These are phyloP conservation scores for Letharia lupina DNA, from an alignment of 495 filamentous ascomycete species.

Conservation along the genomic window DNA sequence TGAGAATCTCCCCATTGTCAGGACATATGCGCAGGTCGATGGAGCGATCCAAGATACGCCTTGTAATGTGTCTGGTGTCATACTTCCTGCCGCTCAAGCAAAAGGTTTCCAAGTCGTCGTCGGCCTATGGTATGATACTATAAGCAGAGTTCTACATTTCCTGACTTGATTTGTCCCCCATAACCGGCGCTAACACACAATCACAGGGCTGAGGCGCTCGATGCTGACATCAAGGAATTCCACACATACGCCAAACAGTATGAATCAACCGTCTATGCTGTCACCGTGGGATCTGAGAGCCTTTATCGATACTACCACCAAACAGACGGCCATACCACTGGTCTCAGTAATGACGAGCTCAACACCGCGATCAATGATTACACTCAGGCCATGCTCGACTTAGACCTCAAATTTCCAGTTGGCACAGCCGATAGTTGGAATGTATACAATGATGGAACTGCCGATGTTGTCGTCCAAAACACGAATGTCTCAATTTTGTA, in stretches of 20 bases:
- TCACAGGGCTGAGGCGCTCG: constrained; percentile 61
- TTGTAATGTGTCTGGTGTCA: constrained; percentile 57
- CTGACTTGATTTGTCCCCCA: neutral
- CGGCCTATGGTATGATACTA: constrained; percentile 57
- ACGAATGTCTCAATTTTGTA: constrained; percentile 60
- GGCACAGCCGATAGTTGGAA: constrained; percentile 82
- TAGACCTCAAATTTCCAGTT: constrained; percentile 51
- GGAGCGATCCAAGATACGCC: constrained; percentile 23
- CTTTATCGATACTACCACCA: constrained; percentile 50
- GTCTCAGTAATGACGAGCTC: constrained; percentile 56
- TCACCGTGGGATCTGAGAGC: constrained; percentile 71
- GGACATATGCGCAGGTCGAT: constrained; percentile 61
- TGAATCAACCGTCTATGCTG: constrained; percentile 55
- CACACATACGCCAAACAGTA: constrained; percentile 43
- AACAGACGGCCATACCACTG: constrained; percentile 31
- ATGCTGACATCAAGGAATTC: constrained; percentile 52
- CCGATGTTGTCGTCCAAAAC: constrained; percentile 53
- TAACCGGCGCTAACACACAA: neutral
- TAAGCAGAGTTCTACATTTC: neutral
- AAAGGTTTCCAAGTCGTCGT: constrained; percentile 69
- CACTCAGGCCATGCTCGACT: constrained; percentile 43
- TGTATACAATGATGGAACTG: constrained; percentile 66
- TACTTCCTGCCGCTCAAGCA: constrained; percentile 62
- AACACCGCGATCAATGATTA: constrained; percentile 52
- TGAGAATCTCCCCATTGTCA: constrained; percentile 40